Evolutionary conservation across 2,329 filamentous ascomycete genomes (phyloP).

Genomic region (Neospermospora avenae): DNA sequence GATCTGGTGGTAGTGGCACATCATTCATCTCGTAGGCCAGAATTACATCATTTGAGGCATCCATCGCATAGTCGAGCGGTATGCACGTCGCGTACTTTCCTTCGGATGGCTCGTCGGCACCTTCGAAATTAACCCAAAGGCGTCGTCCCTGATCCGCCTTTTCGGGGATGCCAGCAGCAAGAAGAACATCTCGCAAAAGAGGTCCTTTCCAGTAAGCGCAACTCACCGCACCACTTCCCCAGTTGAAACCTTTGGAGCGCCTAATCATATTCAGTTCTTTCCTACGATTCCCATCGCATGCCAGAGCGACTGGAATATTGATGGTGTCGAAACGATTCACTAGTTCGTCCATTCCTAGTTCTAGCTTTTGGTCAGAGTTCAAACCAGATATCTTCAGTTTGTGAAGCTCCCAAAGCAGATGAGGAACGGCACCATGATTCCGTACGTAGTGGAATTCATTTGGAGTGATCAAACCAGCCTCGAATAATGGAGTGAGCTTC

Average conservation of each 20-base stretch:
- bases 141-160: background rate
- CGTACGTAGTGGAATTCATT: conserved; percentile 50
- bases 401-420: conserved; percentile 20
- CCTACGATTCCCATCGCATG: conserved; percentile 48
- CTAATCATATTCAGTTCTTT: conserved; percentile 48
- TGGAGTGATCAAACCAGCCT: conserved; percentile 37
- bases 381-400: background rate
- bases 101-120: conserved; percentile 22
- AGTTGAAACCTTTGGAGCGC: conserved; percentile 47
- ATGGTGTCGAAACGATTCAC: conserved; percentile 41
- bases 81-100: conserved; percentile 34
- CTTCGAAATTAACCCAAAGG: conserved; percentile 8
- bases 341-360: conserved; percentile 43
- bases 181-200: conserved; percentile 43
- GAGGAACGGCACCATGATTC: conserved; percentile 51
- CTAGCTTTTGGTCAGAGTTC: background rate
- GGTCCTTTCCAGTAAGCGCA: conserved; percentile 51
- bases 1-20: conserved; percentile 41
- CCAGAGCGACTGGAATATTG: conserved; percentile 47
- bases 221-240: conserved; percentile 43
- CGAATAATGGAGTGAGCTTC: conserved; percentile 39
- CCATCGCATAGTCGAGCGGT: conserved; percentile 47
- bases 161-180: conserved; percentile 39
- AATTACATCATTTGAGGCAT: conserved; percentile 39
- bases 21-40: conserved; percentile 48